phyloP scores from a whole-genome alignment of 1,284 basidiomycete species.

The Ceratobasidium papillatum region DNA sequence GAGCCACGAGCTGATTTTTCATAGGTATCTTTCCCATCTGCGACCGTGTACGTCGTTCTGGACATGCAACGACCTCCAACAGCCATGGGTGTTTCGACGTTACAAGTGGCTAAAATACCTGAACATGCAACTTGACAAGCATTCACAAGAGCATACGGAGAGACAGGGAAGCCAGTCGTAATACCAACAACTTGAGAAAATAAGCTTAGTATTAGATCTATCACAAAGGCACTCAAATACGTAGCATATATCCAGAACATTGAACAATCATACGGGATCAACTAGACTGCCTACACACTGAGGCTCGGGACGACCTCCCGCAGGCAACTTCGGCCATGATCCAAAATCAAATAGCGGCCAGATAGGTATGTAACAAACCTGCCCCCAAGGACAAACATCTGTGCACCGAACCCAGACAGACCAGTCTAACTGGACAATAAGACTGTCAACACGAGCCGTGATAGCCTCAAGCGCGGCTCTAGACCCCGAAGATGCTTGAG shows the following conservation, averaged over 20 bases:
- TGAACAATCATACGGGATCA: neutral
- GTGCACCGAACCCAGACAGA: constrained; percentile 20
- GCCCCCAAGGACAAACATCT: constrained; percentile 25
- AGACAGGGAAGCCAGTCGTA: neutral
- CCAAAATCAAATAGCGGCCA: constrained; percentile 31
- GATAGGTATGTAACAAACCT: constrained; percentile 30
- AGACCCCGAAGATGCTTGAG: too few species aligned
- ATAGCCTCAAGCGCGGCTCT: neutral
- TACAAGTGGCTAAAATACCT: neutral
- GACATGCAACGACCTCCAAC: neutral
- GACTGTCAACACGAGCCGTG: neutral
- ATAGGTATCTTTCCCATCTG: neutral
- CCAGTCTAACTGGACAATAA: constrained; percentile 28
- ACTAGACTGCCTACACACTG: neutral
- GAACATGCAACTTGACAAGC: neutral
- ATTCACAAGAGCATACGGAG: neutral
- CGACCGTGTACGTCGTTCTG: neutral
- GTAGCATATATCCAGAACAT: neutral
- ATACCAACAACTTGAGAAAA: too few species aligned
- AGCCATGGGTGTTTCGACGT: neutral
- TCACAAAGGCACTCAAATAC: neutral
- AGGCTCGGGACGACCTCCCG: neutral
- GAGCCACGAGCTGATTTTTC: neutral
- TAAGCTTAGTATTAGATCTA: neutral
- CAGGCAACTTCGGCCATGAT: neutral